Conservation (phyloP, 192 early-diverging fungal genomes). For the Mortierella alpina region DNA sequence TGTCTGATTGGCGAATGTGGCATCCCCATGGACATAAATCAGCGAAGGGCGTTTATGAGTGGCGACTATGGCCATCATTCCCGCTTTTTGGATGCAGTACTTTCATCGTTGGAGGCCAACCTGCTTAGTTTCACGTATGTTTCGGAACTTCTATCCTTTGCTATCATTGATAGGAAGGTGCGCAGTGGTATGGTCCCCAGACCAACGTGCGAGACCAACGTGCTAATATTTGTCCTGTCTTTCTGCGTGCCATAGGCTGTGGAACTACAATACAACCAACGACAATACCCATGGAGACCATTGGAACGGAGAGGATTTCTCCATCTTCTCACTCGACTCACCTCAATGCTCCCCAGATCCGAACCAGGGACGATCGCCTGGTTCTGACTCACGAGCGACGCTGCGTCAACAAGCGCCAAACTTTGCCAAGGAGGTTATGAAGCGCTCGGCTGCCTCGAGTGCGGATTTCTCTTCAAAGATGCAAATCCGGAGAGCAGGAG, state of each 20-base stretch:
- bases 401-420: constrained; percentile 30
- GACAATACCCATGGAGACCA: constrained; percentile 84
- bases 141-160: neutral
- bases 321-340: constrained; percentile 68
- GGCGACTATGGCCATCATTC: constrained; percentile 80
- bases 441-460: constrained; percentile 30
- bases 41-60: constrained; percentile 73
- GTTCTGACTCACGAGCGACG: constrained; percentile 6
- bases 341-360: constrained; percentile 11
- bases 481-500: constrained; percentile 12
- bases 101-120: constrained; percentile 77
- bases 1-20: constrained; percentile 84
- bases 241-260: constrained; percentile 58
- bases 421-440: constrained; percentile 45
- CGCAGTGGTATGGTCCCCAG: neutral
- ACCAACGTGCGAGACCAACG: neutral
- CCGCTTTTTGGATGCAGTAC: constrained; percentile 81
- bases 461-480: constrained; percentile 29
- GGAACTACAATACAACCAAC: constrained; percentile 89
- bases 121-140: constrained; percentile 80
- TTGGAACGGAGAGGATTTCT: constrained; percentile 91
- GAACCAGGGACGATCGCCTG: constrained; percentile 14
- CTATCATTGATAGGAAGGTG: neutral
- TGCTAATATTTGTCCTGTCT: neutral
- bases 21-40: constrained; percentile 90